These are phyloP conservation scores for Vigna radiata DNA, from an alignment of 306 rosid species.

Conservation along the genomic window DNA sequence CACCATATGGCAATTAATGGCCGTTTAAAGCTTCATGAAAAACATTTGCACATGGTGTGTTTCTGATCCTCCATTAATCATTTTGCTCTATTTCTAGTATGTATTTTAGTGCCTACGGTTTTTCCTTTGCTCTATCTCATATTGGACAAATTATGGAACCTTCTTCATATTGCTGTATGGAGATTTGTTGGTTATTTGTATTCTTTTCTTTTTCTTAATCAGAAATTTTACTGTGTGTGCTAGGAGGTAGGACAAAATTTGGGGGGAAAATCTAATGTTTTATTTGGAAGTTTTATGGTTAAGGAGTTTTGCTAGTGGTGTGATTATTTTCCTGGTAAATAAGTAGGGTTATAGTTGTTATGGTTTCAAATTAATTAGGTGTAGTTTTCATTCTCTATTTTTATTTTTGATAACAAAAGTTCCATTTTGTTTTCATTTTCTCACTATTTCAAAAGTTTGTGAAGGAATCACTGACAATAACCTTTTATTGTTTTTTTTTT, in stretches of 20 bases:
- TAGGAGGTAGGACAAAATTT: constrained; percentile 17
- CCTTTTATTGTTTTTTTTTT: neutral
- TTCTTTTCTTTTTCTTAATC: neutral
- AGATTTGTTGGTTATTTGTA: constrained; percentile 24
- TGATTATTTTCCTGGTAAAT: constrained; percentile 8
- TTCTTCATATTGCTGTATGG: constrained; percentile 17
- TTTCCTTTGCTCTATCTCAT: constrained; percentile 34
- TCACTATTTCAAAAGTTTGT: neutral
- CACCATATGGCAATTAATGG: constrained; percentile 68
- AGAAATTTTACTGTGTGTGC: neutral
- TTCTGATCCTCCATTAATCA: constrained; percentile 29
- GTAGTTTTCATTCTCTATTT: neutral
- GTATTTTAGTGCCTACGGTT: constrained; percentile 18
- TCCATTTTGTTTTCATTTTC: neutral
- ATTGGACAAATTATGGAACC: constrained; percentile 4
- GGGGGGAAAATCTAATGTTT: neutral
- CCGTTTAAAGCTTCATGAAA: constrained; percentile 67
- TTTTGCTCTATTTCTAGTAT: constrained; percentile 16
- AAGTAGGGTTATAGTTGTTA: constrained; percentile 10
- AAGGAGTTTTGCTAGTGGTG: constrained; percentile 16
- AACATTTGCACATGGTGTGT: constrained; percentile 76
- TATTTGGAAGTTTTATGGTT: constrained; percentile 25
- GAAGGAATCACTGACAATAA: neutral
- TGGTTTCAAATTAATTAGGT: constrained; percentile 22
- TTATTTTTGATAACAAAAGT: neutral